These are phyloP conservation scores for Hortiboletus campestris DNA, from an alignment of 768 basidiomycete species.

Conservation along the genomic window DNA sequence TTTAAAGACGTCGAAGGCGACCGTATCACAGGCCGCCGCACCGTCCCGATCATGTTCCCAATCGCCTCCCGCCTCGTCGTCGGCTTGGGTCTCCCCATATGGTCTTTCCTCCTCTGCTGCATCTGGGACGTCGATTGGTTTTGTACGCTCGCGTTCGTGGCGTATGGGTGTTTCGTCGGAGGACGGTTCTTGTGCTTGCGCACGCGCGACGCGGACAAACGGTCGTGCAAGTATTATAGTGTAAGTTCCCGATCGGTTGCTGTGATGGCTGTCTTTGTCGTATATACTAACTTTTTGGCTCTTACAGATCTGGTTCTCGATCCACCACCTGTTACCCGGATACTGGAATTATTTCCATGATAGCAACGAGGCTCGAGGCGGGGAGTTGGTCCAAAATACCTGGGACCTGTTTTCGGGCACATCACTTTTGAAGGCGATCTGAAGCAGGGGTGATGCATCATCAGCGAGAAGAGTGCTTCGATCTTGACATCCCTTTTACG, in stretches of 20 bases:
- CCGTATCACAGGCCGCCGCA: slow-evolving; percentile 36
- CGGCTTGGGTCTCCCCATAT: slow-evolving; percentile 34
- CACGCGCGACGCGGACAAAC: slow-evolving; percentile 30
- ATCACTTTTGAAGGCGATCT: slow-evolving; percentile 6
- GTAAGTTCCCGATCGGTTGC: slow-evolving; percentile 31
- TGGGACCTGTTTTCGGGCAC: slow-evolving; percentile 20
- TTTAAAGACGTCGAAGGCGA: slow-evolving; percentile 48
- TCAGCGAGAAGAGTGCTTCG: too few relatives aligned
- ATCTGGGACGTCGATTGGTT: slow-evolving; percentile 37
- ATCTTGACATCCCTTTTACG: too few relatives aligned
- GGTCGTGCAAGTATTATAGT: slow-evolving; percentile 39
- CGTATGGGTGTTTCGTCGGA: slow-evolving; percentile 35
- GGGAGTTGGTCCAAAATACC: slow-evolving; percentile 20
- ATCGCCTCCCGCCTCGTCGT: slow-evolving; percentile 34
- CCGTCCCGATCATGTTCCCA: slow-evolving; percentile 46
- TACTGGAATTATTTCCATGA: slow-evolving; percentile 37
- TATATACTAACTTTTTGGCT: neutral
- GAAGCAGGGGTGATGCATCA: neutral
- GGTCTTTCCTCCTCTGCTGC: slow-evolving; percentile 35
- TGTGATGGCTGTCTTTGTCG: accelerated
- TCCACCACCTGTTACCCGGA: slow-evolving; percentile 35
- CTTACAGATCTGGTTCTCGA: slow-evolving; percentile 34
- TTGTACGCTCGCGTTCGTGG: slow-evolving; percentile 27
- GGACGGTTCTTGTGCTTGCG: slow-evolving; percentile 31
- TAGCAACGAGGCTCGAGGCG: slow-evolving; percentile 4